phyloP scores from a whole-genome alignment of 2,329 filamentous ascomycete species.

The Paecilomyces variotii region DNA sequence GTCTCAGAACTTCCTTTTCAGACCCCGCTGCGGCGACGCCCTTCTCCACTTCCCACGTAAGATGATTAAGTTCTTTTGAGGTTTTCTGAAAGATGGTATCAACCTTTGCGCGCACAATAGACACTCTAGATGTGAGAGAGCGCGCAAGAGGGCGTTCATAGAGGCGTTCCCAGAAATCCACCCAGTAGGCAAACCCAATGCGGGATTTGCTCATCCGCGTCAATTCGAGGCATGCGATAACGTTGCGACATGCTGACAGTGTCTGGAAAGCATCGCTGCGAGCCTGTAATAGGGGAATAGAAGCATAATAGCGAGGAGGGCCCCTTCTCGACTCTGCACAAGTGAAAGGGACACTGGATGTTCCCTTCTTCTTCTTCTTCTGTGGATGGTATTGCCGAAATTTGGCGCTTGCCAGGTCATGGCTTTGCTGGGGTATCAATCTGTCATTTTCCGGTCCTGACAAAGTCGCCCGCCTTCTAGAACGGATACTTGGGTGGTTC shows the following conservation, averaged over 20 bases:
- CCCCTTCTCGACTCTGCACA: background rate
- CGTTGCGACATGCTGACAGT: conserved; percentile 17
- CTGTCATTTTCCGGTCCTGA: background rate
- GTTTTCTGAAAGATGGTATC: conserved; percentile 18
- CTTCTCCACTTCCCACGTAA: conserved; percentile 14
- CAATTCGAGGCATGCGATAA: conserved; percentile 20
- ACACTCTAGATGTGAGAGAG: conserved; percentile 9
- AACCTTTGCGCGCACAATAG: conserved; percentile 10
- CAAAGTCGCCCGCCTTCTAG: background rate
- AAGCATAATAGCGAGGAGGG: background rate
- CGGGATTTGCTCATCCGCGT: conserved; percentile 23
- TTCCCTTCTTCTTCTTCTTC: background rate
- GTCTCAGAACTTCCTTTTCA: conserved; percentile 13
- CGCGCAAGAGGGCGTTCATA: conserved; percentile 15
- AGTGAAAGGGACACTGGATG: background rate
- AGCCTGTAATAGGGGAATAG: conserved; percentile 9
- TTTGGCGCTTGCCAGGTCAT: background rate
- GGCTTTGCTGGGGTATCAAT: background rate
- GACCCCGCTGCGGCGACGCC: conserved; percentile 11
- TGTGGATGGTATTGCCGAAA: background rate
- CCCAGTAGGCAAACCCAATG: conserved; percentile 18
- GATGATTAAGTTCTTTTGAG: conserved; percentile 15
- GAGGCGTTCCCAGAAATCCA: conserved; percentile 20
- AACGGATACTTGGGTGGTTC: background rate
- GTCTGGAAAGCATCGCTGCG: conserved; percentile 16